phyloP scores from a whole-genome alignment of 805 yeast genomes.

The Lipomyces anomalus region DNA sequence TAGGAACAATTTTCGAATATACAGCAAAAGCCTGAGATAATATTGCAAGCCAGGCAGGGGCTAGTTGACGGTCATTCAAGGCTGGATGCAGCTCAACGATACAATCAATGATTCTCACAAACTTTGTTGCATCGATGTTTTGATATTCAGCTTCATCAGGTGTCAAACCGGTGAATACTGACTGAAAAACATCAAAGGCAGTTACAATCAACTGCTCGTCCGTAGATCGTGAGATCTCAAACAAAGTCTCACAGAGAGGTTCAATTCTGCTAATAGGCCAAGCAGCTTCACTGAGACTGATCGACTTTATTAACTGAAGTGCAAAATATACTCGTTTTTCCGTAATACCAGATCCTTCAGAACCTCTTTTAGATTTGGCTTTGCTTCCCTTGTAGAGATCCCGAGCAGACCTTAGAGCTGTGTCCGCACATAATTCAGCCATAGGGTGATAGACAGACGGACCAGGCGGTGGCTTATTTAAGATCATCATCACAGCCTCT shows the following conservation, averaged over 20 bases:
- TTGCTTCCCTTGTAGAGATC: slow-evolving; percentile 37
- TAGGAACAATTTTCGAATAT: slow-evolving; percentile 48
- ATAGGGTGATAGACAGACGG: slow-evolving; percentile 78
- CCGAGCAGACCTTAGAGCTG: slow-evolving; percentile 53
- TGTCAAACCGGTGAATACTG: slow-evolving; percentile 62
- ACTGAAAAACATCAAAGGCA: slow-evolving; percentile 79
- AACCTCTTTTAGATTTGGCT: slow-evolving; percentile 20
- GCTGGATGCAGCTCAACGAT: slow-evolving; percentile 79
- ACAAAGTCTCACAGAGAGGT: slow-evolving; percentile 64
- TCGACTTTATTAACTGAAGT: slow-evolving; percentile 66
- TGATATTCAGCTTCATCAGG: slow-evolving; percentile 34
- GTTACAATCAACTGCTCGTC: slow-evolving; percentile 81
- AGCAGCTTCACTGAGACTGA: slow-evolving; percentile 59
- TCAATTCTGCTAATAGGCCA: slow-evolving; percentile 76
- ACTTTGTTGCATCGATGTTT: slow-evolving; percentile 53
- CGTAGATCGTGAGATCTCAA: slow-evolving; percentile 70
- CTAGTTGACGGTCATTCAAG: slow-evolving; percentile 71
- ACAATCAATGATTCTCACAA: slow-evolving; percentile 57
- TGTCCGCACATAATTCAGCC: slow-evolving; percentile 60
- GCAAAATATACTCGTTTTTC: slow-evolving; percentile 63
- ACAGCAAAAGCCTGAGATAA: slow-evolving; percentile 72
- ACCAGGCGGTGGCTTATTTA: slow-evolving; percentile 66
- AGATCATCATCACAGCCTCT: slow-evolving; percentile 68
- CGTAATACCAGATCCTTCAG: slow-evolving; percentile 25
- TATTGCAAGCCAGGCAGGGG: slow-evolving; percentile 94